Conservation (phyloP, 306 rosid species). For the Clitoria ternatea region DNA sequence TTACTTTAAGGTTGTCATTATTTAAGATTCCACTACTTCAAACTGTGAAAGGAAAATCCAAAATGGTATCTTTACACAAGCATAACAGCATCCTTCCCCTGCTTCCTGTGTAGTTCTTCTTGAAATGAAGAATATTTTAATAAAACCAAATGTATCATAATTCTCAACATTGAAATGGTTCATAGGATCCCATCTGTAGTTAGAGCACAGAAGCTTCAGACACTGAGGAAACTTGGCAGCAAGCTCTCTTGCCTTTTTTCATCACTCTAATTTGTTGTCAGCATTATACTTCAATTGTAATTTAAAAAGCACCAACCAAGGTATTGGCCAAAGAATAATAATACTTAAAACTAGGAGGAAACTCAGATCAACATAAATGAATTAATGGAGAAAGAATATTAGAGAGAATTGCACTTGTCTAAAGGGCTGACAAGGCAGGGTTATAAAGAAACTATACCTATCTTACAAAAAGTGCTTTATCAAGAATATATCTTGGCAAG, state of each 20-base stretch:
- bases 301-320: conserved; percentile 19
- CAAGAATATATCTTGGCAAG: conserved; percentile 31
- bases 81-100: background rate
- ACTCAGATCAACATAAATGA: background rate
- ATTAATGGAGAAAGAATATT: conserved; percentile 31
- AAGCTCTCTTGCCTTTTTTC: conserved; percentile 12
- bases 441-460: conserved; percentile 26
- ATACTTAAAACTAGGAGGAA: conserved; percentile 3
- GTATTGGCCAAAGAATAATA: conserved; percentile 28
- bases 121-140: conserved; percentile 14
- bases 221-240: background rate
- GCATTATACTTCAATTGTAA: conserved; percentile 13
- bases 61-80: background rate
- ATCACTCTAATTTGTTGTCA: background rate
- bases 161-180: background rate
- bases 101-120: background rate
- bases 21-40: conserved; percentile 24
- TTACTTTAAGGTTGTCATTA: background rate
- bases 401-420: conserved; percentile 30
- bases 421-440: conserved; percentile 40
- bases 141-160: background rate
- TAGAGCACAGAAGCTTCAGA: conserved; percentile 3
- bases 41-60: background rate
- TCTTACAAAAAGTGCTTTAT: conserved; percentile 39
- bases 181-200: conserved; percentile 25